Percentiles rank a stretch among this genome's conserved stretches.
Conservation (phyloP, 805 yeast species). For the Yueomyces sinensis region DNA sequence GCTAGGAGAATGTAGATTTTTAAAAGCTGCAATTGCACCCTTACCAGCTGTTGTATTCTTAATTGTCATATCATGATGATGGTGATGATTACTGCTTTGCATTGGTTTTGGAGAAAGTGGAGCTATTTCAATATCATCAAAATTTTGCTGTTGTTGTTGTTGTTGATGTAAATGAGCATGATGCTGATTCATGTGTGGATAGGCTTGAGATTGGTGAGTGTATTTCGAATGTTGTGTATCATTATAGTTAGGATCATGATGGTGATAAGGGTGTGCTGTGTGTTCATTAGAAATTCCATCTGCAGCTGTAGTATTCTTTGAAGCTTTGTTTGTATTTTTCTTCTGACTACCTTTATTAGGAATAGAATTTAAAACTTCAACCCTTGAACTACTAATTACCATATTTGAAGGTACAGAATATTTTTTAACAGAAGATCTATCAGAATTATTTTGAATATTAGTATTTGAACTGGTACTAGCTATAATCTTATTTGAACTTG, state of each 20-base stretch:
- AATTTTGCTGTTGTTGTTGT: not conserved
- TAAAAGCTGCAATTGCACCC: constrained; percentile 26
- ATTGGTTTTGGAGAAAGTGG: too few species aligned
- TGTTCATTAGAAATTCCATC: not conserved
- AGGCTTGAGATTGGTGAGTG: not conserved
- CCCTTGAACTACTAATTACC: constrained; percentile 23
- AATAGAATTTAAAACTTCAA: constrained; percentile 18
- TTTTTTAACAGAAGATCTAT: constrained; percentile 5
- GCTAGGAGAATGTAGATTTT: constrained; percentile 15
- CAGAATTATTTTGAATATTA: not conserved
- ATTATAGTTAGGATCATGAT: not conserved
- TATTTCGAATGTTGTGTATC: not conserved
- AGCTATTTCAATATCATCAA: too few species aligned
- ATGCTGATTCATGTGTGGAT: too few species aligned
- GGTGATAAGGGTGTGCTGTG: not conserved
- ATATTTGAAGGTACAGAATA: constrained; percentile 16
- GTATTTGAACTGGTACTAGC: not conserved
- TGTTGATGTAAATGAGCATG: not conserved
- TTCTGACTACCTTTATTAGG: not conserved
- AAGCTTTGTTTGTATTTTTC: not conserved
- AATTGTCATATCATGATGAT: too few species aligned
- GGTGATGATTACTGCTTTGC: too few species aligned
- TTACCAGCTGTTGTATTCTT: constrained; percentile 13
- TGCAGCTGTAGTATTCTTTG: not conserved
- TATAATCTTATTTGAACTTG: not conserved